Evolutionary conservation across 2,329 filamentous ascomycete species (phyloP).

Genomic region (Pseudogymnoascus sp.): DNA sequence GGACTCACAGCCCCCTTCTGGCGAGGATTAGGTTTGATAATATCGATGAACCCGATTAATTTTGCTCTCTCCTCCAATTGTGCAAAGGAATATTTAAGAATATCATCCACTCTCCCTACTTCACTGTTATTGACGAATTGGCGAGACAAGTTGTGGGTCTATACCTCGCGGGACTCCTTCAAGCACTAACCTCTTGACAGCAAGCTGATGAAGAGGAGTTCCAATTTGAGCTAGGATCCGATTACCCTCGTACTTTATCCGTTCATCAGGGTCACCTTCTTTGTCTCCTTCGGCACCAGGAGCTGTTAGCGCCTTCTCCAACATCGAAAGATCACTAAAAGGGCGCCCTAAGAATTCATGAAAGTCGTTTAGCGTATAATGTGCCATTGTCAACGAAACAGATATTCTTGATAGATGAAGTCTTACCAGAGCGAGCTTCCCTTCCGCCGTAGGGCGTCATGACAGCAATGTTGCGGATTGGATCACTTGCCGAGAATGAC

Average conservation of each 20-base stretch:
- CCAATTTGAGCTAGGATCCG: slow-evolving; percentile 2
- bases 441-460: neutral
- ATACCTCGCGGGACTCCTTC: neutral
- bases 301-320: slow-evolving; percentile 10
- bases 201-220: neutral
- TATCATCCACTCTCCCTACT: neutral
- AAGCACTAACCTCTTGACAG: neutral
- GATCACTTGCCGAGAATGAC: neutral
- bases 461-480: neutral
- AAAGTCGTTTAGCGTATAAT: too few species aligned
- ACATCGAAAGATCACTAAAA: slow-evolving; percentile 9
- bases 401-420: neutral
- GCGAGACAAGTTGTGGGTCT: neutral
- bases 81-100: neutral
- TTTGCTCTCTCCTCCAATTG: neutral
- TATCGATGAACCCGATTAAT: too few species aligned
- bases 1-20: too few species aligned
- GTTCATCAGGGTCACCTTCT: slow-evolving; percentile 12
- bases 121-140: neutral
- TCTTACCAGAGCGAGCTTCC: neutral
- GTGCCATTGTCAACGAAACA: neutral
- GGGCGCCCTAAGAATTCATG: neutral
- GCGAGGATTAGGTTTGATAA: too few species aligned
- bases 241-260: slow-evolving; percentile 12
- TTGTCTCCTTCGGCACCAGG: slow-evolving; percentile 13